Evolutionary conservation across 805 yeast species (phyloP), one percentile per base, ranked within the genome.

Genomic region (Starmerella riodocensis): DNA sequence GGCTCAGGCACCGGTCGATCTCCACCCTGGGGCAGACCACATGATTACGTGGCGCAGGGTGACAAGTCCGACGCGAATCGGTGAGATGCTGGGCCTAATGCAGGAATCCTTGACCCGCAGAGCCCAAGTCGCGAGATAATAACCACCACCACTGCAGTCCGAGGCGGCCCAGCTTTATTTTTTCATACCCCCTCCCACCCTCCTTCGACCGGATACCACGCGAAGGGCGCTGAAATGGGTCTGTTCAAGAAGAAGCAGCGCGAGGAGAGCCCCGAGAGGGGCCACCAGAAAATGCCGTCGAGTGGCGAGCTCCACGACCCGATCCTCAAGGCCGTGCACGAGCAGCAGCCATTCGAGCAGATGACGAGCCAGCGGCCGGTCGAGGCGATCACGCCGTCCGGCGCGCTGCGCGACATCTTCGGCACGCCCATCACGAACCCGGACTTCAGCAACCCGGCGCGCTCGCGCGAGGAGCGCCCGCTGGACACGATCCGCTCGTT

Each of bases 381-480:
- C 26, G 48, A 43, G 39, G 47, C 62, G 44, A 49, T 61, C 44
- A 70, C 74, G 29, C 74, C 71, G 22, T 65, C 71, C 34, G 66
- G 65, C 30, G 75, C 76, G 22, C 55, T 75, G 52, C 73, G 72
- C 50, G 99, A 91, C 58, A 75, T 83, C 31, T 88, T 86, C 59
- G 99, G 99, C 17, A 71, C 72, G 43, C 74, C 78, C 6, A 91
- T 91, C 53, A 56, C 56, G 3, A 74, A 73, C 47, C 81, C 93
- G 6, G 99, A 91, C 58, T 68, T 79, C 50, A 83, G 94, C 28
- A 91, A 91, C 57, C 99, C 99, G 22, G 77, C 95, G 6, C 72
- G 99, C 54, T 63, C 80, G 17, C 73, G 98, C 60, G 88, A 86
- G 59, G 99, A 91, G 62, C 74, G 99, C 54, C 99, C 99, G 4